Evolutionary conservation across 176 grass and related monocot genomes (phyloP).

Genomic region (Melocanna baccifera): DNA sequence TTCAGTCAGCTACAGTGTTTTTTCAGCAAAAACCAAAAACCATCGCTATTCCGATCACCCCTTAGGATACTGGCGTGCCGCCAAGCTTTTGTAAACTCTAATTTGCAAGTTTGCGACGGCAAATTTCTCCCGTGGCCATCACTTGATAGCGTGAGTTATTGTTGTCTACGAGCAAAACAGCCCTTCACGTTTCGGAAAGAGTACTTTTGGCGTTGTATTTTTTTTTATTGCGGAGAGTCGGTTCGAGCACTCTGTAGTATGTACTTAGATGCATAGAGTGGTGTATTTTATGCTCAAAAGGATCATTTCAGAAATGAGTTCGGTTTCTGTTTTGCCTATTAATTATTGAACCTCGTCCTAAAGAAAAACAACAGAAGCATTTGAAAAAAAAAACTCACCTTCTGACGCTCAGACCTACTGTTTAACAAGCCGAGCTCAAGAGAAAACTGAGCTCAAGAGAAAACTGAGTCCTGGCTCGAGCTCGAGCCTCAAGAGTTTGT

Average conservation of each 20-base stretch:
- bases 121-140: neutral
- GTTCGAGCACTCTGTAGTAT: neutral
- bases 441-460: neutral
- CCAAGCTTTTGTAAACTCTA: neutral
- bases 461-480: neutral
- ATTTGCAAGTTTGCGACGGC: neutral
- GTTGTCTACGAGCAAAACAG: neutral
- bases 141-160: neutral
- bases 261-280: neutral
- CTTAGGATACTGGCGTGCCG: neutral
- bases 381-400: no score
- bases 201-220: neutral
- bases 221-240: neutral
- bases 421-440: neutral
- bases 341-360: neutral
- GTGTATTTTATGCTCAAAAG: neutral
- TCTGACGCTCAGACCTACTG: neutral
- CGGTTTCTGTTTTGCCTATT: neutral
- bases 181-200: conserved; percentile 2
- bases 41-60: no score
- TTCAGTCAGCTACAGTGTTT: no score
- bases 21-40: no score
- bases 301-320: neutral
- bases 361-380: neutral
- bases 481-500: neutral